Conservation (phyloP, 2,329 filamentous ascomycete species). For the Ophiostoma triangulosporum region DNA sequence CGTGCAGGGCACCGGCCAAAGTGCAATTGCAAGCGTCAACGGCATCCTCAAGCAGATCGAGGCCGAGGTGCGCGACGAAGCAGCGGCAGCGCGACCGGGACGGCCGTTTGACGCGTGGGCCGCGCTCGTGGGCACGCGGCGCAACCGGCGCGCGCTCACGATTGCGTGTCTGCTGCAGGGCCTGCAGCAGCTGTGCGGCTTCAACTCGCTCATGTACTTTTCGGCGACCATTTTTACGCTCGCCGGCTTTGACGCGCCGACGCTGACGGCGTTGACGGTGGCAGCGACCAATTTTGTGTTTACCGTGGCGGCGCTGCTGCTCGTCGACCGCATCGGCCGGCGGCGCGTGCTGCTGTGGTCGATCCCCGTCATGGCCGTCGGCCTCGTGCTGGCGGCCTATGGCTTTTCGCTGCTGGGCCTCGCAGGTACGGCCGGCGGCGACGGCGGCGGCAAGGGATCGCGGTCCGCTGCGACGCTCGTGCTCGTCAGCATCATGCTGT, state of each 20-base stretch:
- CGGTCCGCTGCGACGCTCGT: conserved; percentile 37
- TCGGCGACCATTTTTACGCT: conserved; percentile 69
- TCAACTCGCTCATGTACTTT: conserved; percentile 89
- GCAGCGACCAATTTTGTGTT: conserved; percentile 75
- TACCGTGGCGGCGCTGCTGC: conserved; percentile 57
- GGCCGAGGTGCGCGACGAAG: conserved; percentile 51
- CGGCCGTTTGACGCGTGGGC: conserved; percentile 34
- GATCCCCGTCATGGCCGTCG: conserved; percentile 69
- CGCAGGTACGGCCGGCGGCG: conserved; percentile 8
- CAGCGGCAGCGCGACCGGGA: conserved; percentile 20
- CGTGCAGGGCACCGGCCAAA: conserved; percentile 34
- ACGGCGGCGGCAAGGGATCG: not conserved
- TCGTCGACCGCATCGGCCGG: conserved; percentile 70
- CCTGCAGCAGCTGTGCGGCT: conserved; percentile 78
- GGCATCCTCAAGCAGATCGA: conserved; percentile 55
- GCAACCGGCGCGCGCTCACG: conserved; percentile 59
- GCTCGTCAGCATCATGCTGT: conserved; percentile 63
- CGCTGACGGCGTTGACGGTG: conserved; percentile 62
- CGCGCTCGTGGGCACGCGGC: conserved; percentile 42
- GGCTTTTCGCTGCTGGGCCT: conserved; percentile 56
- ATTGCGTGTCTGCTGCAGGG: conserved; percentile 82
- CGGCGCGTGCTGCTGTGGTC: conserved; percentile 70
- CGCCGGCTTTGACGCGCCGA: conserved; percentile 66
- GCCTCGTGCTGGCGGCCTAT: conserved; percentile 55
- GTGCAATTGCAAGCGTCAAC: conserved; percentile 30